Base-by-base conservation (phyloP, 2,329 filamentous ascomycete genomes). In the Neopestalotiopsis sp. region DNA sequence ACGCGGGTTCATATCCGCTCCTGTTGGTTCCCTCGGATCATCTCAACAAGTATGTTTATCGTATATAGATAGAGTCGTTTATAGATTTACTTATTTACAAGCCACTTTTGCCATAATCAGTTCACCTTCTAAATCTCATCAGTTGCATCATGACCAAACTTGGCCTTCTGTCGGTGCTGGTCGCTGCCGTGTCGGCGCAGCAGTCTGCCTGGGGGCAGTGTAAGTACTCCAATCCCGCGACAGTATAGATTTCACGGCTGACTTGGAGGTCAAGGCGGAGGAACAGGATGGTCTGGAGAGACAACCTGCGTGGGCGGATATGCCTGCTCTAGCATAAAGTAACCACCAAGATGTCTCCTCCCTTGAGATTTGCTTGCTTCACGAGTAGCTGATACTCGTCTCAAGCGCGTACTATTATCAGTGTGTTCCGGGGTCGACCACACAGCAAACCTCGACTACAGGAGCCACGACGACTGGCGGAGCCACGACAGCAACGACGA, bases 301-400 rank as follows among this genome's bases (percentile, higher is more conserved):
- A 67, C 65, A 5, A 10, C 30, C 10, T 67, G 65, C 20, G 56
- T 45, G 4, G 30, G 20, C 34, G 65, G 65, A 1, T 67, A 67
- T 61, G 65, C 53, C 24, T 67, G 65, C 40, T 40, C 65, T 30
- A 67, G 65, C 28, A 30, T 67, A 12, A 67, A 67, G 65, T 67
- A 28, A 67, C 34, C n/a, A 2, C 24, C 4, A 7, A 30, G 7
- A 38, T 4, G 20, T 64, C n/a, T 12, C 20, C 9, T 28, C 28
- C 13, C 2, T 17, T 7, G 57, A 13, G 10, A 14, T 64, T 17
- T 3, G 12, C 20, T 10, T 5, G 14, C 12, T 34, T 4, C 6
- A 17, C 45, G 14, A 2, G 7, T 59, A 9, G 20, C 30, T 17
- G 17, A 59, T 10, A 20, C 57, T 59, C 14, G 14, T 63, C n/a